These are phyloP conservation scores for Cyberlindnera veronae DNA, from an alignment of 805 yeast genomes.

Conservation along the genomic window DNA sequence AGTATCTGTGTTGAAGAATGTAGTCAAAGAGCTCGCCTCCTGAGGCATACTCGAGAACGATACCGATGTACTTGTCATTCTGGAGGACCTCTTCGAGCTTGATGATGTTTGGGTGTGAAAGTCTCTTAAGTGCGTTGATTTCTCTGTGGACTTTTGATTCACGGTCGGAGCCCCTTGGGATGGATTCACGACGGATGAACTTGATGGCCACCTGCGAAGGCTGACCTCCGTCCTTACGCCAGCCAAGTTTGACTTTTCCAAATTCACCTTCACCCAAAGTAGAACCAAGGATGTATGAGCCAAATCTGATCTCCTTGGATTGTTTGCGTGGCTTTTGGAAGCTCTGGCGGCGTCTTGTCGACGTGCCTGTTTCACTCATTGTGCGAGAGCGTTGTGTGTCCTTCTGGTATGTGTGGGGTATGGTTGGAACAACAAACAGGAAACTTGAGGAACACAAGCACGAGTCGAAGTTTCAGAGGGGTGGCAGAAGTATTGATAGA, in stretches of 20 bases:
- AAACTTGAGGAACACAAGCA: not conserved
- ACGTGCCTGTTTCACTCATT: slow-evolving; percentile 11
- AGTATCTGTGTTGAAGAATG: slow-evolving; percentile 77
- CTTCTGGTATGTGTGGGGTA: not conserved
- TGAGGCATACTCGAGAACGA: slow-evolving; percentile 92
- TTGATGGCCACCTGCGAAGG: slow-evolving; percentile 85
- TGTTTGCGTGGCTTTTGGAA: slow-evolving; percentile 30
- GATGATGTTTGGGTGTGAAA: slow-evolving; percentile 93
- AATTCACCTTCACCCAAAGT: slow-evolving; percentile 98
- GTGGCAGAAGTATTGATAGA: not conserved
- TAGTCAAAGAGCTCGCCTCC: slow-evolving; percentile 97
- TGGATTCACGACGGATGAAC: slow-evolving; percentile 80
- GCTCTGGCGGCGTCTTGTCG: slow-evolving; percentile 26
- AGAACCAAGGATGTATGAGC: slow-evolving; percentile 85
- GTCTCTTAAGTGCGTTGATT: slow-evolving; percentile 80
- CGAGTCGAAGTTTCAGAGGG: not conserved
- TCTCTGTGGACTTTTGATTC: slow-evolving; percentile 91
- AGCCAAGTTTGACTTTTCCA: slow-evolving; percentile 95
- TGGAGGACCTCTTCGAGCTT: slow-evolving; percentile 88
- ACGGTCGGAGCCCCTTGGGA: slow-evolving; percentile 81
- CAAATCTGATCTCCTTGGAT: slow-evolving; percentile 76
- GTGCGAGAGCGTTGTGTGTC: not conserved
- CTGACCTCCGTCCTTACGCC: slow-evolving; percentile 81
- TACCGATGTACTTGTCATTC: slow-evolving; percentile 92
- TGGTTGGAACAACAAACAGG: too few relatives aligned